A percentile compares a stretch with the other conserved stretches of the same genome.
Evolutionary conservation across 352 stramenopile species (phyloP).

Genomic region (Phytophthora fragariae): DNA sequence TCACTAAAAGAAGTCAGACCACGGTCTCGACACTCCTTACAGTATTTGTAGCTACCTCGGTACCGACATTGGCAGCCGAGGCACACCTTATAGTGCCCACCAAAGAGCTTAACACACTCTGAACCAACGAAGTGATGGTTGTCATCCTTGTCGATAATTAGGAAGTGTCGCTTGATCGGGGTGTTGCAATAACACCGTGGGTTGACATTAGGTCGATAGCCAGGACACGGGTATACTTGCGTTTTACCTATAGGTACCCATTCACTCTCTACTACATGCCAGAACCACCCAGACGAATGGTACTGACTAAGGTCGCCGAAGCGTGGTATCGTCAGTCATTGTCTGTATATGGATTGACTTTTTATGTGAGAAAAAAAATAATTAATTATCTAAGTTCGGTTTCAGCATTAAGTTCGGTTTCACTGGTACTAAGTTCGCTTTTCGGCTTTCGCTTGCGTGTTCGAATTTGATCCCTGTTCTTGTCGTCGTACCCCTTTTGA

Average conservation of each 20-base stretch:
- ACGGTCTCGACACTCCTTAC: slow-evolving; percentile 14
- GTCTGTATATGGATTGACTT: background rate
- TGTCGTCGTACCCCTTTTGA: slow-evolving; percentile 16
- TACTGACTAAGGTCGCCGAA: slow-evolving; percentile 8
- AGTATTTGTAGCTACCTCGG: slow-evolving; percentile 11
- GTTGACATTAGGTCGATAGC: slow-evolving; percentile 12
- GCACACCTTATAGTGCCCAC: slow-evolving; percentile 7
- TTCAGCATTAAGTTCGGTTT: slow-evolving; percentile 1
- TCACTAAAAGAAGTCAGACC: slow-evolving; percentile 12
- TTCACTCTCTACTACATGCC: background rate
- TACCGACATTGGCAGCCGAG: slow-evolving; percentile 10
- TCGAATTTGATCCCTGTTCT: slow-evolving; percentile 13
- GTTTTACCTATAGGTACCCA: background rate
- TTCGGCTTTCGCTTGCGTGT: background rate
- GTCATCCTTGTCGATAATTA: slow-evolving; percentile 19
- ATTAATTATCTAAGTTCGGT: background rate
- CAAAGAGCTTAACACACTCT: slow-evolving; percentile 16
- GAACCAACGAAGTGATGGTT: slow-evolving; percentile 20
- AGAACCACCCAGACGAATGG: slow-evolving; percentile 12
- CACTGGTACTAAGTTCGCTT: background rate
- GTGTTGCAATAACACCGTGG: slow-evolving; percentile 19
- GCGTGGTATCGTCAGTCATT: background rate
- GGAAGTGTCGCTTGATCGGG: slow-evolving; percentile 15
- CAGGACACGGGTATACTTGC: slow-evolving; percentile 9
- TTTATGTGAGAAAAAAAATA: slow-evolving; percentile 1